These are phyloP conservation scores for Fusarium pininemorale DNA, from an alignment of 2,329 filamentous ascomycete genomes.

Conservation along the genomic window DNA sequence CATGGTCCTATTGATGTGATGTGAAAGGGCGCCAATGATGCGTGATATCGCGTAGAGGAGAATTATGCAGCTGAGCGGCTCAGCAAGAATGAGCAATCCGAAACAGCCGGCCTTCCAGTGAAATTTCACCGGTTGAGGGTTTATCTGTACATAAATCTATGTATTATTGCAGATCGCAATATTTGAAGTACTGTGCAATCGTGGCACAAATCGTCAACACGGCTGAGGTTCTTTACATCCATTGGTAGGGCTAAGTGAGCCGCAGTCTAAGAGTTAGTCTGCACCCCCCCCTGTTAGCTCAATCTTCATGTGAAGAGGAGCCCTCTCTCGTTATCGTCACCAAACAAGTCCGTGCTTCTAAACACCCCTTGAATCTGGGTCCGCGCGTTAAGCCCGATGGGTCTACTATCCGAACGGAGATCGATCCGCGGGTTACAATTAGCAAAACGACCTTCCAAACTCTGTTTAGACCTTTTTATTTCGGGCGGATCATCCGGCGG, in stretches of 20 bases:
- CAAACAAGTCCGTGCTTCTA: not conserved
- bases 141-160: not conserved
- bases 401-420: not conserved
- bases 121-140: not conserved
- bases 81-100: not conserved
- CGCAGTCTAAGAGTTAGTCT: not conserved
- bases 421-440: not conserved
- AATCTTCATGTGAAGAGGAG: not conserved
- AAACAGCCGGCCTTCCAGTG: not conserved
- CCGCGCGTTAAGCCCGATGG: not conserved
- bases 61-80: not conserved
- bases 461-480: not conserved
- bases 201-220: not conserved
- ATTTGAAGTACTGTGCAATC: not conserved
- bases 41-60: not conserved
- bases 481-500: not conserved
- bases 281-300: not conserved
- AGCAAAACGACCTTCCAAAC: constrained; percentile 1
- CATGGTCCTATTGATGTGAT: not conserved
- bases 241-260: not conserved
- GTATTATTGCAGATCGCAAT: not conserved
- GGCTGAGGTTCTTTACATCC: not conserved
- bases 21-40: not conserved
- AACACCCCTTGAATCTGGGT: not conserved
- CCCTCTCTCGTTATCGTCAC: not conserved